Percentiles rank a stretch among this genome's conserved stretches.
Evolutionary conservation across 306 rosid genomes (phyloP).

Genomic region (Spatholobus suberectus): DNA sequence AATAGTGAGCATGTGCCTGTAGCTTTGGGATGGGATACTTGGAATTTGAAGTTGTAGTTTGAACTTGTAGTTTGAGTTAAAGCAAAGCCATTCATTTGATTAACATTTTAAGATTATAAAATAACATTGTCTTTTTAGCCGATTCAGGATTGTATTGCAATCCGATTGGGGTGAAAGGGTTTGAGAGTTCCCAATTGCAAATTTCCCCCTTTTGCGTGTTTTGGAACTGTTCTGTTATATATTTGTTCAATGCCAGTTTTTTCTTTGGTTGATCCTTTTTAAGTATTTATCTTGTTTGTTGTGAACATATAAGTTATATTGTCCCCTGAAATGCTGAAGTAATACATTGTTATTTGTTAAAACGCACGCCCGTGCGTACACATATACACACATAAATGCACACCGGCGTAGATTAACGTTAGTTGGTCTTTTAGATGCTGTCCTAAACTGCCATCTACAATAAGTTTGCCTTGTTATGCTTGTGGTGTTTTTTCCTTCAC

Average conservation of each 20-base stretch:
- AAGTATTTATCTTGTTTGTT: not conserved
- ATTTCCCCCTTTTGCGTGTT: not conserved
- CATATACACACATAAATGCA: not conserved
- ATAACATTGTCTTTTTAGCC: not conserved
- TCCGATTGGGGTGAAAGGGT: not conserved
- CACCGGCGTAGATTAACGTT: not conserved
- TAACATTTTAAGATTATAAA: not conserved
- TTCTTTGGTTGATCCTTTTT: not conserved
- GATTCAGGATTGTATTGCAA: not conserved
- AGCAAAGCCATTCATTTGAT: not conserved
- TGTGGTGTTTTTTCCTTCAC: conserved; percentile 17
- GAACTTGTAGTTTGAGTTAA: not conserved
- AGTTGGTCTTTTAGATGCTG: conserved; percentile 5
- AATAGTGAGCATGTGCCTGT: not conserved
- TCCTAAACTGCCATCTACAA: not conserved
- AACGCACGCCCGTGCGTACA: too few relatives aligned
- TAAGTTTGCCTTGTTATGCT: conserved; percentile 17
- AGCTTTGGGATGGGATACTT: not conserved
- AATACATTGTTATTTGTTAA: not conserved
- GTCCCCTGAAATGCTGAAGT: conserved; percentile 2
- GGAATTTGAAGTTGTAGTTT: not conserved
- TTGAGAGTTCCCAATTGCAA: not conserved
- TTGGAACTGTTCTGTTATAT: not conserved
- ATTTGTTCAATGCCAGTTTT: not conserved
- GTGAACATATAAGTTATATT: not conserved